phyloP scores from a whole-genome alignment of 352 stramenopile genomes.

The Peronospora tabacina region DNA sequence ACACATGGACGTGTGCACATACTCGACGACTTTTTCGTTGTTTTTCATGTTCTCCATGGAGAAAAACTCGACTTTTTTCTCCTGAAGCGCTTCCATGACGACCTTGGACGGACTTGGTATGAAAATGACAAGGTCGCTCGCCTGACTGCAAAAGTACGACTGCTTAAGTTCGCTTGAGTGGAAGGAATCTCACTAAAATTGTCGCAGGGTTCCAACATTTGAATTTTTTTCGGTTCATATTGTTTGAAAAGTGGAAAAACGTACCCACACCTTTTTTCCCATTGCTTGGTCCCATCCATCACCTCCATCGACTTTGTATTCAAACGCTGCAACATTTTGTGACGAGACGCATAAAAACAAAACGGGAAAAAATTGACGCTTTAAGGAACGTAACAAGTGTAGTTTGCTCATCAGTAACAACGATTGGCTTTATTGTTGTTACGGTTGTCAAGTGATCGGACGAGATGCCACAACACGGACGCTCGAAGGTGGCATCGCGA shows the following conservation, averaged over 20 bases:
- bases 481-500: conserved; percentile 38
- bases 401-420: conserved; percentile 4
- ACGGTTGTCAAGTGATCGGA: conserved; percentile 9
- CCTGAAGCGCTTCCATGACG: conserved; percentile 52
- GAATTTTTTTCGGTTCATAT: not conserved
- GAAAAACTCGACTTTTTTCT: conserved; percentile 81
- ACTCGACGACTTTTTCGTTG: conserved; percentile 75
- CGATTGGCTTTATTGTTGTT: conserved; percentile 1
- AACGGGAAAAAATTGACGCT: not conserved
- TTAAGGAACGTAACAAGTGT: not conserved
- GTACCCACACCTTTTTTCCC: no score
- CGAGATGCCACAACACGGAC: conserved; percentile 20
- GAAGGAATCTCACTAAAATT: no score
- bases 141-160: not conserved
- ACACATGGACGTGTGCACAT: conserved; percentile 77
- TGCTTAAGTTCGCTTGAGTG: conserved; percentile 2
- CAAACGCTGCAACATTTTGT: not conserved
- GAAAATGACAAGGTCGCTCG: not conserved
- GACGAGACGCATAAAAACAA: not conserved
- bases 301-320: not conserved
- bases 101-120: not conserved
- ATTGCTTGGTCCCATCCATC: no score
- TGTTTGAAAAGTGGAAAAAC: not conserved
- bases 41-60: conserved; percentile 83
- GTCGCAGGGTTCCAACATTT: not conserved